Conservation (phyloP, 176 grass and related monocot genomes). For the Typha latifolia region DNA sequence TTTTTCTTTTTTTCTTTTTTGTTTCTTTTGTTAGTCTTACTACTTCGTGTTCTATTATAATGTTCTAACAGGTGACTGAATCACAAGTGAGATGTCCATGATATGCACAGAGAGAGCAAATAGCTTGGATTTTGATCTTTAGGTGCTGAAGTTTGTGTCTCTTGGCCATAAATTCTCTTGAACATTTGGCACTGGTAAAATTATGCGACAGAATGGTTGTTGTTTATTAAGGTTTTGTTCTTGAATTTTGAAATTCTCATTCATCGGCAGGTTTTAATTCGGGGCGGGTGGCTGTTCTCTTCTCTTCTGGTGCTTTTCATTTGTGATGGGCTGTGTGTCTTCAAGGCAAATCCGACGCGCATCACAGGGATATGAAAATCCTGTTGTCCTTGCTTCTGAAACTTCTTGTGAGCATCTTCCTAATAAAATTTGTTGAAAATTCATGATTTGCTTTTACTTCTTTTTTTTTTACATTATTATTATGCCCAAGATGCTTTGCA, state of each 20-base stretch:
- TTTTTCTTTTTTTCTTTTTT: no score
- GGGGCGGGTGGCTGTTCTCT: neutral
- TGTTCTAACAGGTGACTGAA: no score
- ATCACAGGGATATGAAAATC: slow-evolving; percentile 3
- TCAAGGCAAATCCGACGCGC: neutral
- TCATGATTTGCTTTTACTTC: neutral
- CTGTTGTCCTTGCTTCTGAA: slow-evolving; percentile 7
- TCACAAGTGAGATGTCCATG: no score
- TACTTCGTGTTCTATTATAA: no score
- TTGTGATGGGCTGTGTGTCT: slow-evolving; percentile 1
- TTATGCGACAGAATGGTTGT: no score
- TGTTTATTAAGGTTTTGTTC: neutral
- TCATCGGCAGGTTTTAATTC: neutral
- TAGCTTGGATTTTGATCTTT: no score
- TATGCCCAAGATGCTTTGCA: no score
- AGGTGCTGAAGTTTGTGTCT: no score
- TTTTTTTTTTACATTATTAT: neutral
- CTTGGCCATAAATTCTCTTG: no score
- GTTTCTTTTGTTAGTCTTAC: no score
- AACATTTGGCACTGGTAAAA: no score
- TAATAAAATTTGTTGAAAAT: neutral
- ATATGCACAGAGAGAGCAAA: no score
- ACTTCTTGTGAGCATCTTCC: slow-evolving; percentile 4
- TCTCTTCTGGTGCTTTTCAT: neutral
- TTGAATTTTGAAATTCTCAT: neutral